Base-by-base conservation (phyloP, 306 rosid species). In the Psophocarpus tetragonolobus region DNA sequence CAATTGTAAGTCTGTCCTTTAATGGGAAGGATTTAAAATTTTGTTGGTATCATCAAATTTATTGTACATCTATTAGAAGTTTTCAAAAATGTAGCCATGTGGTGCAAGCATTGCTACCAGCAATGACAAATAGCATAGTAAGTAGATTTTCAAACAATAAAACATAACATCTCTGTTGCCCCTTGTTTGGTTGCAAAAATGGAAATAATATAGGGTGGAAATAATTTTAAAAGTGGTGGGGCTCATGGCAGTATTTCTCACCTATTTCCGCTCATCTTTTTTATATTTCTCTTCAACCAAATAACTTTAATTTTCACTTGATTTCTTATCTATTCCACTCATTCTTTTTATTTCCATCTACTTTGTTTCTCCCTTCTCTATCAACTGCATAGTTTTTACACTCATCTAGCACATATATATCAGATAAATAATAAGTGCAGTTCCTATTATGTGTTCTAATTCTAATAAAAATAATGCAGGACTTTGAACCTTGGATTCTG, bases 401-500 rank as follows among this genome's bases (percentile, higher is more conserved):
- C 13, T 15, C 26, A 32, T 8, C 44, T n/a, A 33, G 24, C 9
- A 35, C 3, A 17, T n/a, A 10, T 18, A 30, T n/a, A 62, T 33
- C 13, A 35, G 23, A 33, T 23, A 27, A 38, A 10, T 24, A 51
- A 17, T 51, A 13, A 30, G n/a, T n/a, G n/a, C n/a, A n/a, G n/a
- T n/a, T n/a, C n/a, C 21, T 27, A 21, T 15, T 27, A 45, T 15
- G 38, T 45, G 50, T 48, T 64, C 18, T 7, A 48, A 9, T 44
- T 64, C 23, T 20, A 21, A 27, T 27, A 58, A 11, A 73, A 50
- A 68, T 17, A 63, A 53, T 12, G 44, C 17, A 68, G 56, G 29
- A 50, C 23, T 50, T 41, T 24, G 33, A 54, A 91, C 93, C 92
- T 84, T 73, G 57, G 89, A 86, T 51, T 87, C 80, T 29, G 75